Evolutionary conservation across 2,329 filamentous ascomycete species (phyloP).

Genomic region (Scytalidium lignicola): DNA sequence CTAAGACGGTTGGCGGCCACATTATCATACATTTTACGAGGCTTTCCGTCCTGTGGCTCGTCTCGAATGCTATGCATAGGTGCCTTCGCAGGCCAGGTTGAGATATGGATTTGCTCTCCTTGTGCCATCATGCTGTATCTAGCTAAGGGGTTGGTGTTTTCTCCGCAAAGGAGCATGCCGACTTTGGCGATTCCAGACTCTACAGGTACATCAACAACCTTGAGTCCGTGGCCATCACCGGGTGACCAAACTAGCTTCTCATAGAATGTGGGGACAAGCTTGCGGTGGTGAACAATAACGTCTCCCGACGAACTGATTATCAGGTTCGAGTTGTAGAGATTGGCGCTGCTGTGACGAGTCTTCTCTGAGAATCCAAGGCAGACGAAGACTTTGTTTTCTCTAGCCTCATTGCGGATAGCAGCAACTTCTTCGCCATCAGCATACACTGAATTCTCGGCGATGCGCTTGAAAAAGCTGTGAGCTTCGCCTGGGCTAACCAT

Average conservation of each 20-base stretch:
- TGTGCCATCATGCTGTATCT: constrained; percentile 48
- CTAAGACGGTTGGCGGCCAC: constrained; percentile 46
- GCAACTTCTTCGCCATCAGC: constrained; percentile 41
- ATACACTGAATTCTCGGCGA: constrained; percentile 39
- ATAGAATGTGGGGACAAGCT: constrained; percentile 50
- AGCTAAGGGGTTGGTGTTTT: constrained; percentile 53
- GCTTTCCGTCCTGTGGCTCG: background rate
- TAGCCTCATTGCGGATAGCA: constrained; percentile 34
- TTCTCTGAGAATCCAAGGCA: constrained; percentile 48
- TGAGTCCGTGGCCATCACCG: constrained; percentile 46
- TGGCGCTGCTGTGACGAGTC: constrained; percentile 36
- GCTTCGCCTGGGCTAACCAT: constrained; percentile 42
- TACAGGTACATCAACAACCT: constrained; percentile 38
- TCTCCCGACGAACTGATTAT: constrained; percentile 39
- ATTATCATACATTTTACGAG: constrained; percentile 40
- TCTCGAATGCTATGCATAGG: constrained; percentile 31
- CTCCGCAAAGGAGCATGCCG: constrained; percentile 48
- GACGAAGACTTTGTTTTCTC: constrained; percentile 32
- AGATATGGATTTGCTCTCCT: constrained; percentile 50
- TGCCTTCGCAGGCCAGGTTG: constrained; percentile 51
- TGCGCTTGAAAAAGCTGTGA: constrained; percentile 42
- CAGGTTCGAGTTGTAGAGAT: constrained; percentile 47
- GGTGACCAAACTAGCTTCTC: constrained; percentile 51
- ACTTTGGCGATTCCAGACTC: constrained; percentile 45
- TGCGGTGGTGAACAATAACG: constrained; percentile 46